Conservation (phyloP, 345 rosid genomes). For the Gossypium longicalyx region DNA sequence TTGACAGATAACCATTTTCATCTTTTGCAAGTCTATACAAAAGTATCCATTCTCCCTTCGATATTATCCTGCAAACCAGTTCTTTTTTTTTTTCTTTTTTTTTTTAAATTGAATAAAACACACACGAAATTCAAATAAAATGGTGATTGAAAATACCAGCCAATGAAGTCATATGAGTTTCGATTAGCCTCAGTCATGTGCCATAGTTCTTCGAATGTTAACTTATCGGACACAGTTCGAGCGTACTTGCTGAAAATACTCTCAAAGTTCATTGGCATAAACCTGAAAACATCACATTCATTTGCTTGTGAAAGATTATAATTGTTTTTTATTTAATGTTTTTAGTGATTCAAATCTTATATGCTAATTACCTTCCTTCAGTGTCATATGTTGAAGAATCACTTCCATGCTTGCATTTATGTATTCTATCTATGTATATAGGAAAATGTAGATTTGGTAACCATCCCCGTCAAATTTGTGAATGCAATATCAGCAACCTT, state of each 20-base stretch:
- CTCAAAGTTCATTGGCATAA: slow-evolving; percentile 57
- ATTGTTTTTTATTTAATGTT: neutral
- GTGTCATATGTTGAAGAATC: slow-evolving; percentile 69
- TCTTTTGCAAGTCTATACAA: slow-evolving; percentile 66
- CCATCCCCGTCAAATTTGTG: neutral
- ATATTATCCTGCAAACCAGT: slow-evolving; percentile 32
- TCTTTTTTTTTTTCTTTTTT: too few species aligned
- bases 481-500: neutral
- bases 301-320: neutral
- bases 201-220: slow-evolving; percentile 59
- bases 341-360: neutral
- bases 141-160: slow-evolving; percentile 40
- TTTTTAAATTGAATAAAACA: neutral
- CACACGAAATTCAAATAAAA: neutral
- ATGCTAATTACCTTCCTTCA: slow-evolving; percentile 59
- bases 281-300: slow-evolving; percentile 32
- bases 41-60: slow-evolving; percentile 56
- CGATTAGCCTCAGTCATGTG: slow-evolving; percentile 66
- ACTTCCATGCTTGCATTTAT: slow-evolving; percentile 75
- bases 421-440: slow-evolving; percentile 60
- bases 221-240: slow-evolving; percentile 37
- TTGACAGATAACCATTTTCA: slow-evolving; percentile 55
- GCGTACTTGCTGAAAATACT: slow-evolving; percentile 76
- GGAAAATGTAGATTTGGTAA: slow-evolving; percentile 73
- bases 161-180: slow-evolving; percentile 48